Evolutionary conservation across 495 filamentous ascomycete genomes (phyloP), one percentile per base, ranked within the genome.

Genomic region (Lophiostoma macrostomum): DNA sequence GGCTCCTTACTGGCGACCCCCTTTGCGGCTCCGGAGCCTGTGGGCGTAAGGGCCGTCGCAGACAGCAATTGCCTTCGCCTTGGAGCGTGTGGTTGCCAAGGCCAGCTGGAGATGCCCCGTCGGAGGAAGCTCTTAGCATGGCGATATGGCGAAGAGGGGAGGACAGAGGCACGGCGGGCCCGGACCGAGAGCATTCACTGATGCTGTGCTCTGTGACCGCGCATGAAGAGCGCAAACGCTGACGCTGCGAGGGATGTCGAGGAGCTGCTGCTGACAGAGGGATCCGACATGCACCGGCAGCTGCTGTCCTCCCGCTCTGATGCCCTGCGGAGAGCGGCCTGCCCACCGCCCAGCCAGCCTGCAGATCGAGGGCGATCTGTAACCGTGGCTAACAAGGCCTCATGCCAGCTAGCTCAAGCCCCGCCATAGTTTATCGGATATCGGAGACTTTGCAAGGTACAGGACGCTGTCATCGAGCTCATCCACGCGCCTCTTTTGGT

Each of bases 311-410:
- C 37, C 22, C 5, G 29, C 16, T n/a, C 25, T 49, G 25, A 19
- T 41, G 54, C 48, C 48, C 48, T 59, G 40, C 56, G 48, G 46
- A n/a, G 24, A 25, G 11, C 31, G 29, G 48, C 56, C 12, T 20
- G 49, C 27, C 46, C 44, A 36, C 44, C 44, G 28, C 22, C 54
- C 53, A 23, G 44, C 44, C 31, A 29, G 18, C 40, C 38, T 36
- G 50, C 40, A 35, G 56, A 53, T 59, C 56, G 36, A 49, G 22
- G 48, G 42, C 54, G 56, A 59, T 59, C 56, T 58, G 56, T 59
- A 59, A 53, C 56, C 45, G 20, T 46, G 55, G 55, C 47, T 24
- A 46, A 43, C 38, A 37, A 6, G 40, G 14, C 32, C 39, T 45
- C 38, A 34, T 42, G 41, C 41, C 53, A 47, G 48, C 34, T 19